Conservation (phyloP, 345 rosid genomes). For the Linum usitatissimum region DNA sequence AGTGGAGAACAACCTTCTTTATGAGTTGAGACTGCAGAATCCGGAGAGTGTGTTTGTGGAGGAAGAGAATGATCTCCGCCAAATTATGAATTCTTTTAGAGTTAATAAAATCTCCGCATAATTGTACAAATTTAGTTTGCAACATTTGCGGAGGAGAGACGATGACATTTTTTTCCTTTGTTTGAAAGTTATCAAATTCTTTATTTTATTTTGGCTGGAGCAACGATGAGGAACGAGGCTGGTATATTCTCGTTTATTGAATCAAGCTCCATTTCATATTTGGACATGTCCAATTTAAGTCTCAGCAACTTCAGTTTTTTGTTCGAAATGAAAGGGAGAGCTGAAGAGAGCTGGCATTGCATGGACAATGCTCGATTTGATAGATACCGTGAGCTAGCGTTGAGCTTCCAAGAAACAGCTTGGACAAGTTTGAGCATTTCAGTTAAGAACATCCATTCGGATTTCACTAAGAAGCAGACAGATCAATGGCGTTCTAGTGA, state of each 20-base stretch:
- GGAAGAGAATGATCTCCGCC: constrained; percentile 75
- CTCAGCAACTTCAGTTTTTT: constrained; percentile 46
- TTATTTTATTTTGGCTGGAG: constrained; percentile 51
- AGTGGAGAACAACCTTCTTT: constrained; percentile 70
- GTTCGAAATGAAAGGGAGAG: constrained; percentile 26
- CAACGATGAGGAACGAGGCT: constrained; percentile 45
- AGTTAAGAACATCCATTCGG: too few species aligned
- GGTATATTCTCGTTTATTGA: constrained; percentile 40
- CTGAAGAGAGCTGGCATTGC: too few species aligned
- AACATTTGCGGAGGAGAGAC: too few species aligned
- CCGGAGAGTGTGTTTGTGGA: constrained; percentile 77
- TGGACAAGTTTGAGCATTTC: constrained; percentile 1
- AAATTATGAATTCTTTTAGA: constrained; percentile 81
- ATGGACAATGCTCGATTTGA: background rate
- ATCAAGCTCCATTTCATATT: constrained; percentile 35
- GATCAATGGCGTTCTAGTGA: too few species aligned
- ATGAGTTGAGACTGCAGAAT: constrained; percentile 76
- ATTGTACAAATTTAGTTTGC: background rate
- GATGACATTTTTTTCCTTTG: too few species aligned
- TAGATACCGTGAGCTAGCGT: constrained; percentile 10
- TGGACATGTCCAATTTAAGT: constrained; percentile 62
- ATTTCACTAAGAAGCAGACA: too few species aligned
- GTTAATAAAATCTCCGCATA: constrained; percentile 52
- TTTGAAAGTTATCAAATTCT: too few species aligned
- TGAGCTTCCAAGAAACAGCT: constrained; percentile 1